Conservation (phyloP, 371 early-diverging fungal genomes). For the Rhizopus arrhizus region DNA sequence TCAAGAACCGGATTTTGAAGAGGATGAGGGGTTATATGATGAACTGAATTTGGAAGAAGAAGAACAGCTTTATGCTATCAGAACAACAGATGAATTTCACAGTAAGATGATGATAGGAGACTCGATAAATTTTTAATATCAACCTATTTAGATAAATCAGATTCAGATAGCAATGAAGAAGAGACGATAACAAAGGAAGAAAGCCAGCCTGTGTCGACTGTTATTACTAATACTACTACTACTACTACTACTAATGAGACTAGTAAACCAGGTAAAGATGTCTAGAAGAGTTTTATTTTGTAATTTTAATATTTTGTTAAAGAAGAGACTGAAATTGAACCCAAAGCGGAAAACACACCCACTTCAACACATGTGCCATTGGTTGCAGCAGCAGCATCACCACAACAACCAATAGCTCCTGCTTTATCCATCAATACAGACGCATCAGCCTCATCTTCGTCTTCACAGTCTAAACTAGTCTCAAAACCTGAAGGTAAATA, state of each 20-base stretch:
- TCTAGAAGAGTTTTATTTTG: too few relatives aligned
- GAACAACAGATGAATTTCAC: conserved; percentile 50
- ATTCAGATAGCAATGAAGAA: conserved; percentile 25
- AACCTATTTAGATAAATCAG: conserved; percentile 29
- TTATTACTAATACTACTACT: conserved; percentile 3
- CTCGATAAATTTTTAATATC: not conserved
- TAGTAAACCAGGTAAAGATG: conserved; percentile 16
- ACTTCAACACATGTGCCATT: not conserved
- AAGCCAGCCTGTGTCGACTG: conserved; percentile 10
- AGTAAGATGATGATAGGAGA: conserved; percentile 21
- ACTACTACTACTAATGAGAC: conserved; percentile 8
- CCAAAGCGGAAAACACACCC: conserved; percentile 23
- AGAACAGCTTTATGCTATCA: conserved; percentile 73
- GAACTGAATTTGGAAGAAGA: conserved; percentile 90
- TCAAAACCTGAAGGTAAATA: conserved; percentile 11
- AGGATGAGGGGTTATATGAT: conserved; percentile 92
- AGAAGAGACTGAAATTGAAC: conserved; percentile 11
- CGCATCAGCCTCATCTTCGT: conserved; percentile 21
- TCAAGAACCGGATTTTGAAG: conserved; percentile 87
- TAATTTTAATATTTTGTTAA: conserved; percentile 8
- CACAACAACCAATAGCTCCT: conserved; percentile 2
- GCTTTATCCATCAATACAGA: conserved; percentile 7
- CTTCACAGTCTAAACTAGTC: conserved; percentile 25
- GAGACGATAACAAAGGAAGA: conserved; percentile 24
- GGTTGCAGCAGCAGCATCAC: conserved; percentile 23